A percentile compares a stretch with the other conserved stretches of the same genome.
Conservation (phyloP, 306 rosid genomes). For the Parietaria judaica region DNA sequence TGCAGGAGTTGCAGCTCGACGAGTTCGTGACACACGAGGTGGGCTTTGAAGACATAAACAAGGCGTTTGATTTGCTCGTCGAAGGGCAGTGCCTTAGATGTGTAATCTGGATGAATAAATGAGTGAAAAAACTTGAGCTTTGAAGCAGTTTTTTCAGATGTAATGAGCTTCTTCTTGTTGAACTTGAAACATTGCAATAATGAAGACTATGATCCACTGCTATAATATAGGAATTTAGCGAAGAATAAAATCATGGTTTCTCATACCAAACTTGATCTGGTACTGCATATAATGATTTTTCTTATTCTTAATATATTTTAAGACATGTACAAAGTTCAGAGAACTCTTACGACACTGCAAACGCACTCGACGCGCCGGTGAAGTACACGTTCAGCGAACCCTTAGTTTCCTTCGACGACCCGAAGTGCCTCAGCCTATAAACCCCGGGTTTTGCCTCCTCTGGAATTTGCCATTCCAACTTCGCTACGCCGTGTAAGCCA, state of each 20-base stretch:
- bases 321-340: background rate
- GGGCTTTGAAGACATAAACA: constrained; percentile 60
- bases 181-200: background rate
- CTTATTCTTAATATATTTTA: background rate
- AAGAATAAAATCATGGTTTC: too few relatives aligned
- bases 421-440: constrained; percentile 63
- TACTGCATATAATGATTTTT: background rate
- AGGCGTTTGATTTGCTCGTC: constrained; percentile 61
- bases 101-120: constrained; percentile 46
- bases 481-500: constrained; percentile 33
- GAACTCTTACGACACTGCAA: constrained; percentile 44
- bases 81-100: constrained; percentile 63
- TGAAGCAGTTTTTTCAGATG: background rate
- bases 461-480: constrained; percentile 71
- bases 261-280: too few relatives aligned
- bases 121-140: background rate
- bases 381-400: constrained; percentile 42
- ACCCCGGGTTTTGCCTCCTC: constrained; percentile 39
- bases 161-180: too few relatives aligned
- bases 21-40: constrained; percentile 72
- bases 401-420: constrained; percentile 42
- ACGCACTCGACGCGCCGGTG: constrained; percentile 64
- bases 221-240: too few relatives aligned
- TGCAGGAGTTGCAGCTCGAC: constrained; percentile 66
- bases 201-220: too few relatives aligned